Evolutionary conservation across 2,329 filamentous ascomycete species (phyloP).

Genomic region (Pyrenophora seminiperda): DNA sequence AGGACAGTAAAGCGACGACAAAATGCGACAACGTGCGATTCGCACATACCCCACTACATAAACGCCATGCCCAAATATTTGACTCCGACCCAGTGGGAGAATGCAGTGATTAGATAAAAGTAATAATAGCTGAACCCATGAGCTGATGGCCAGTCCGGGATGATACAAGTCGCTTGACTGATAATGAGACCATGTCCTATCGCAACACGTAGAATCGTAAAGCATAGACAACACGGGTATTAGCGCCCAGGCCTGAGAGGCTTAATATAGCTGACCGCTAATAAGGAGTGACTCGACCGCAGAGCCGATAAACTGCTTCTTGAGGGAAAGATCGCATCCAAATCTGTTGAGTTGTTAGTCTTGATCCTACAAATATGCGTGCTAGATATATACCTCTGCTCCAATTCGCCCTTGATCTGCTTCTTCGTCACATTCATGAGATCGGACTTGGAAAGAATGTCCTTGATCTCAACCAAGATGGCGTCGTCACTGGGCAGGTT

Average conservation of each 20-base stretch:
- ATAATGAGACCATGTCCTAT: constrained; percentile 18
- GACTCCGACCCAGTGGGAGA: constrained; percentile 13
- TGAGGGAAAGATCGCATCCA: constrained; percentile 80
- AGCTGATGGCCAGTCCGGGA: neutral
- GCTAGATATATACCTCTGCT: constrained; percentile 63
- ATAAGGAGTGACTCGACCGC: constrained; percentile 38
- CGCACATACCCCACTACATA: constrained; percentile 3
- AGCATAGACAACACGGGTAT: constrained; percentile 10
- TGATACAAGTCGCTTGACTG: neutral
- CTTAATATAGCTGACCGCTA: constrained; percentile 29
- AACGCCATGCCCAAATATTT: constrained; percentile 12
- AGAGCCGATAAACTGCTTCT: constrained; percentile 80
- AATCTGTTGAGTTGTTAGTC: constrained; percentile 58
- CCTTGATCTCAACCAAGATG: constrained; percentile 88
- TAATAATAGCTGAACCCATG: constrained; percentile 11
- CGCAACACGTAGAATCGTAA: constrained; percentile 26
- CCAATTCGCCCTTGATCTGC: constrained; percentile 91
- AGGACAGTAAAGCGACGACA: constrained; percentile 6
- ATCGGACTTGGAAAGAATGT: constrained; percentile 89
- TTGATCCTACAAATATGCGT: neutral
- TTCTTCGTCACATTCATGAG: constrained; percentile 99
- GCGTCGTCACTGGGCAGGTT: constrained; percentile 88
- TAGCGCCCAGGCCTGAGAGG: neutral
- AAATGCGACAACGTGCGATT: constrained; percentile 1
- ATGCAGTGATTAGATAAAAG: constrained; percentile 16